Evolutionary conservation across 345 rosid species (phyloP).

Genomic region (Chamaenerion angustifolium): DNA sequence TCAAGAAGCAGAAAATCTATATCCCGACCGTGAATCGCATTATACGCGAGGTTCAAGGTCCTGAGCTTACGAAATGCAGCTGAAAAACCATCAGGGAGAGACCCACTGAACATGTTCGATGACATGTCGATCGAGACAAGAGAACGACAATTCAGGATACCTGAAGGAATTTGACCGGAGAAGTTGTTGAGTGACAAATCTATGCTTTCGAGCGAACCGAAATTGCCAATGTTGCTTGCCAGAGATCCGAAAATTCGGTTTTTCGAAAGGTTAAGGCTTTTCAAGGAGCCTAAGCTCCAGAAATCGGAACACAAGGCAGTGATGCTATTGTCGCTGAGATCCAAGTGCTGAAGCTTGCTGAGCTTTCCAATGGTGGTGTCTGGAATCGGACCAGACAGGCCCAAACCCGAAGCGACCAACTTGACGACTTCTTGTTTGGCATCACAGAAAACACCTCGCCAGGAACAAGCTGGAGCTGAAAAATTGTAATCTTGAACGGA

Average conservation of each 20-base stretch:
- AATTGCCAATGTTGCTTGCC: conserved; percentile 70
- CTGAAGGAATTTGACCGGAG: conserved; percentile 63
- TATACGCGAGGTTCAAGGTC: conserved; percentile 56
- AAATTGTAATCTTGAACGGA: conserved; percentile 28
- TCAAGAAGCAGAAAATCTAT: conserved; percentile 35
- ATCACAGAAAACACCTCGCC: conserved; percentile 70
- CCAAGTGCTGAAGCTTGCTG: conserved; percentile 56
- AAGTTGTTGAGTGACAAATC: conserved; percentile 65
- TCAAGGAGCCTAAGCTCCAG: conserved; percentile 70
- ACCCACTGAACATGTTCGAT: conserved; percentile 47
- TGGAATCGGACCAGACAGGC: conserved; percentile 68
- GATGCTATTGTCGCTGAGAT: conserved; percentile 76
- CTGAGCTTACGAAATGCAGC: conserved; percentile 64
- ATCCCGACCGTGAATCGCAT: conserved; percentile 44
- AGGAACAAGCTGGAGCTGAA: conserved; percentile 52
- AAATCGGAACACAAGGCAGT: conserved; percentile 72
- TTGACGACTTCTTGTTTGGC: conserved; percentile 29
- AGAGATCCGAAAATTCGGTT: conserved; percentile 67
- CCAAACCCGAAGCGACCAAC: conserved; percentile 41
- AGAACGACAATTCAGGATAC: conserved; percentile 38
- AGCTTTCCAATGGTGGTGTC: conserved; percentile 83
- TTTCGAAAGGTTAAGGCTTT: conserved; percentile 50
- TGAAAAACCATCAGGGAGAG: conserved; percentile 62
- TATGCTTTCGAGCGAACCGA: conserved; percentile 55
- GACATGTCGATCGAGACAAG: conserved; percentile 55